Percentiles rank a stretch among this genome's conserved stretches.
Conservation (phyloP, 2,329 filamentous ascomycete genomes). For the Pseudogymnoascus sp. region DNA sequence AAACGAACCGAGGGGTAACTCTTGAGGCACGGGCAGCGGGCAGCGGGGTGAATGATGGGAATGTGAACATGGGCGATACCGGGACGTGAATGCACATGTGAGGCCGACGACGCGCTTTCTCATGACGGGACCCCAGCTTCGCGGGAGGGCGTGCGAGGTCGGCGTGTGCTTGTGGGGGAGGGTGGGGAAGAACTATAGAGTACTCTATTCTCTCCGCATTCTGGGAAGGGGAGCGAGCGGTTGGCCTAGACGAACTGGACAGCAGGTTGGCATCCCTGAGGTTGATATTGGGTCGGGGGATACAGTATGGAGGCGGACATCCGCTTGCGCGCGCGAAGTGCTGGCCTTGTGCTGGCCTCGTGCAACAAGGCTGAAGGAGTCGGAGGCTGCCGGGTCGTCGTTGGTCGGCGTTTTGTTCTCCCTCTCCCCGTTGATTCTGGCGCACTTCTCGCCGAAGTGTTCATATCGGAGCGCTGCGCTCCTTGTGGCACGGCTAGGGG, state of each 20-base stretch:
- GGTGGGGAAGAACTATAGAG: background rate
- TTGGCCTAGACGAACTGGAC: background rate
- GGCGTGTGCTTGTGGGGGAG: background rate
- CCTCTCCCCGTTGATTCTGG: background rate
- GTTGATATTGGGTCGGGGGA: background rate
- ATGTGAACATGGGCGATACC: constrained; percentile 1
- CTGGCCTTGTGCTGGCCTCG: background rate
- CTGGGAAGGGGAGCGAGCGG: background rate
- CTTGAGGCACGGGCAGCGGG: background rate
- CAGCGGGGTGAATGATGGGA: background rate
- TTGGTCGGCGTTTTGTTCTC: background rate
- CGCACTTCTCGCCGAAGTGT: background rate
- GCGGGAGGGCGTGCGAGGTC: constrained; percentile 3
- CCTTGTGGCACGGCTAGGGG: background rate
- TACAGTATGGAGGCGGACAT: background rate
- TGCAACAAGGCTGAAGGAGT: background rate
- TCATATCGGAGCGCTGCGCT: background rate
- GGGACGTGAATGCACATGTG: background rate
- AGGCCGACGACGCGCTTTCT: background rate
- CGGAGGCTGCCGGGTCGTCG: background rate
- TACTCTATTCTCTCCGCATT: constrained; percentile 1
- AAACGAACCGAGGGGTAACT: background rate
- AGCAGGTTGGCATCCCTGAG: background rate
- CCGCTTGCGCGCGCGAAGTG: background rate
- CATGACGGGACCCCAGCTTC: background rate